Conservation (phyloP, 192 early-diverging fungal genomes). For the Podila epigama region DNA sequence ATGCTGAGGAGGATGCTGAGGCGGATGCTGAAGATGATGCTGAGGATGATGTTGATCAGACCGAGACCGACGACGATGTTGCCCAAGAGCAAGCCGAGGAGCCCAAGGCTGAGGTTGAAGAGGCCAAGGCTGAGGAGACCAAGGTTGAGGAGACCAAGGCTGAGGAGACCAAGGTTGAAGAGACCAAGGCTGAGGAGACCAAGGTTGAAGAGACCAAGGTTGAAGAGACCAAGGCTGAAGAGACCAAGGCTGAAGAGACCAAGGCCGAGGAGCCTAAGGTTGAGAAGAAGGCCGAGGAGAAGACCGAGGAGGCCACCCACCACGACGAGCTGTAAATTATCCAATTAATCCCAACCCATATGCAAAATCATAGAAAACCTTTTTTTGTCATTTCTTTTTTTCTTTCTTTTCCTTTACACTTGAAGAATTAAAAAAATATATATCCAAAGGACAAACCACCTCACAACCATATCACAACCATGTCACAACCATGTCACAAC, state of each 20-base stretch:
- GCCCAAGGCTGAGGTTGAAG: slow-evolving; percentile 3
- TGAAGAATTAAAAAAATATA: neutral
- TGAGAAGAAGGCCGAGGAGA: slow-evolving; percentile 6
- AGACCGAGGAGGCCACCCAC: slow-evolving; percentile 23
- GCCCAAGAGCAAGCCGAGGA: slow-evolving; percentile 13
- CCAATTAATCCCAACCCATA: too few species aligned
- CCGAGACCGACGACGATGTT: slow-evolving; percentile 6
- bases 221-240: neutral
- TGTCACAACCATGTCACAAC: too few species aligned
- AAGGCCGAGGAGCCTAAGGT: neutral
- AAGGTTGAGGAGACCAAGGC: slow-evolving; percentile 11
- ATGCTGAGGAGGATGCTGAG: slow-evolving; percentile 1
- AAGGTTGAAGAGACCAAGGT: neutral
- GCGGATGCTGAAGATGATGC: neutral
- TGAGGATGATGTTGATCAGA: slow-evolving; percentile 3
- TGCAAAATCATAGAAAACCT: too few species aligned
- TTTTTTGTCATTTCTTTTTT: neutral
- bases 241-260: slow-evolving; percentile 1
- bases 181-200: neutral
- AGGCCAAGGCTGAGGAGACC: slow-evolving; percentile 12
- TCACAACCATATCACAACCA: too few species aligned
- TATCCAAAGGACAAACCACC: neutral
- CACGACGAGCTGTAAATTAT: slow-evolving; percentile 52
- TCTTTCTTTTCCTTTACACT: neutral
- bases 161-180: neutral